A percentile compares a stretch with the other conserved stretches of the same genome.
These are phyloP conservation scores for Pseudopithomyces chartarum DNA, from an alignment of 2,329 filamentous ascomycete genomes.

Conservation along the genomic window DNA sequence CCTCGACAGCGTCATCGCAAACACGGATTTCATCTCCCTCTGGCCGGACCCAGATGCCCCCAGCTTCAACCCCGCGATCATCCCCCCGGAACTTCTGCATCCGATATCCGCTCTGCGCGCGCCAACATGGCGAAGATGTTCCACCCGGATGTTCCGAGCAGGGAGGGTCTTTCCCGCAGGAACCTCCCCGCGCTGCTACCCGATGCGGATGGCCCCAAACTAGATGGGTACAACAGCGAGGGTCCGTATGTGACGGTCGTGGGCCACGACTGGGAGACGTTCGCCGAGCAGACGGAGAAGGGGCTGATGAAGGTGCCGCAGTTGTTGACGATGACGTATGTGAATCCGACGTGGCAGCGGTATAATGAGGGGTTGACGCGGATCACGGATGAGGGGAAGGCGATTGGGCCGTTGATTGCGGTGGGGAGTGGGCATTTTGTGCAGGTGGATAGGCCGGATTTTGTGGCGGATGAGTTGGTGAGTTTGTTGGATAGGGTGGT, in stretches of 20 bases:
- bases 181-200: constrained; percentile 53
- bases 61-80: constrained; percentile 48
- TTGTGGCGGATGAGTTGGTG: constrained; percentile 40
- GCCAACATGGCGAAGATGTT: constrained; percentile 50
- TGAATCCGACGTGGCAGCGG: constrained; percentile 58
- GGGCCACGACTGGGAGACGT: constrained; percentile 59
- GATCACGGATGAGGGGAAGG: constrained; percentile 49
- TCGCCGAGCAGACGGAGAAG: constrained; percentile 53
- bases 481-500: constrained; percentile 41
- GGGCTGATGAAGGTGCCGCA: constrained; percentile 39
- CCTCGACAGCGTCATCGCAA: constrained; percentile 63
- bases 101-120: constrained; percentile 43
- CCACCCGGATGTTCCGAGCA: constrained; percentile 56
- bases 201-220: constrained; percentile 46
- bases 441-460: constrained; percentile 57
- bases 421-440: constrained; percentile 60
- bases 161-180: constrained; percentile 56
- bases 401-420: constrained; percentile 54
- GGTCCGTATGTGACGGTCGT: constrained; percentile 56
- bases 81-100: constrained; percentile 49
- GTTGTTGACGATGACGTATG: constrained; percentile 54
- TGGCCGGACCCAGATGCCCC: constrained; percentile 60
- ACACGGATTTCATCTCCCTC: constrained; percentile 60
- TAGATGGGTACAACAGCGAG: constrained; percentile 44
- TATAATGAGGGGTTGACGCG: constrained; percentile 59